Base-by-base conservation (phyloP, 1,284 basidiomycete species). In the Pterulicium gracile region DNA sequence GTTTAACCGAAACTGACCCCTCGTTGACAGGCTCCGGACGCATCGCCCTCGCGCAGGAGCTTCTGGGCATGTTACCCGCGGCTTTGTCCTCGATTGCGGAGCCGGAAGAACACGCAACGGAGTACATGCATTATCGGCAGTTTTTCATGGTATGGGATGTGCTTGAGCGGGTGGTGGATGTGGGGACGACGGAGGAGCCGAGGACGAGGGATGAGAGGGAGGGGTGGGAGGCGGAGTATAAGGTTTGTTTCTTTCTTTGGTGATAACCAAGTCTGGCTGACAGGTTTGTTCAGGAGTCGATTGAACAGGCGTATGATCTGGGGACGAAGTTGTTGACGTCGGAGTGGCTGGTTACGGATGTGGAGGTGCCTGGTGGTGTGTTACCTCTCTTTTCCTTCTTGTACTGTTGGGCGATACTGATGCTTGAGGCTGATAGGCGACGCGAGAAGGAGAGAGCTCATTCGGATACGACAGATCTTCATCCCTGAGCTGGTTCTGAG, bases 401-500 rank as follows among this genome's bases (percentile, higher is more conserved):
- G 24, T 7, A 15, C 39, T 45, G 7, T 7, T 32, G 10, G n/a
- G 10, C n/a, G 10, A 32, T 10, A n/a, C n/a, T 7, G 7, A 10
- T 32, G 7, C 39, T 10, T 10, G 39, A 34, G 27, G 27, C 10
- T 15, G 27, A 20, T 54, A 74, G 77, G 67, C 42, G 75, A 83
- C 45, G 73, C 72, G 10, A 71, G 88, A 12, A 66, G 69, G 17
- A 68, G 68, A 20, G 90, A 96, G 54, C 75, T 96, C 44, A 65
- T 73, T 2, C 76, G 86, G 18, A 88, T 97, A 48, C 78, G 94
- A 23, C 83, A 90, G 55, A 82, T 94, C 27, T 95, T 88, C 63
- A 72, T 98, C 15, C 95, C 94, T 0, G 92, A 97, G 59, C 73
- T 98, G 32, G 79, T 98, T 52, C 72, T 97, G 50, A 80, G 89